Conservation (phyloP, 1,284 basidiomycete genomes). For the Jaminaea rosea region DNA sequence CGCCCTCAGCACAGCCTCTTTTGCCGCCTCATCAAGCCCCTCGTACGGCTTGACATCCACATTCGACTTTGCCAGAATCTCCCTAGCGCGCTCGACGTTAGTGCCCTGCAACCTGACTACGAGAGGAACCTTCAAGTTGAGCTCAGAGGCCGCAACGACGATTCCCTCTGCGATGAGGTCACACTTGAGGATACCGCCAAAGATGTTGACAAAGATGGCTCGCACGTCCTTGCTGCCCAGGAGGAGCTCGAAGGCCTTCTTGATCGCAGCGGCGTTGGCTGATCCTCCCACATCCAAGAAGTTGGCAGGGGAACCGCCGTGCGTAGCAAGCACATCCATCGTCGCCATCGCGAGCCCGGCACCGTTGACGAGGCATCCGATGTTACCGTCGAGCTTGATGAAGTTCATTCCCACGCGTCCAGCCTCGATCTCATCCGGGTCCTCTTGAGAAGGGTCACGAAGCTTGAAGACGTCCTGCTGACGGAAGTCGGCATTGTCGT, state of each 20-base stretch:
- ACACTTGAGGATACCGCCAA: constrained; percentile 87
- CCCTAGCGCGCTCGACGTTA: constrained; percentile 88
- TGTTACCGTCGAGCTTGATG: constrained; percentile 96
- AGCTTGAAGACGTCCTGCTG: constrained; percentile 83
- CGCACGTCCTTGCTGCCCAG: constrained; percentile 83
- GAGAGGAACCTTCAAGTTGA: constrained; percentile 73
- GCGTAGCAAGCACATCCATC: constrained; percentile 93
- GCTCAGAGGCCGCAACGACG: constrained; percentile 91
- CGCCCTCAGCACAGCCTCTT: background rate
- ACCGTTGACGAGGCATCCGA: constrained; percentile 97
- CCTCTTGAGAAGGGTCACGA: constrained; percentile 89
- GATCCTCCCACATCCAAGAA: constrained; percentile 97
- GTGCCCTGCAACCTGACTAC: constrained; percentile 94
- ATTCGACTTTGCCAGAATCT: constrained; percentile 65
- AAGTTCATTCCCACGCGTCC: constrained; percentile 80
- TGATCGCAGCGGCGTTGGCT: constrained; percentile 95
- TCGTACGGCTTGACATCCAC: constrained; percentile 54
- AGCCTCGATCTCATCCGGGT: constrained; percentile 82
- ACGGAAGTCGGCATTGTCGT: constrained; percentile 98
- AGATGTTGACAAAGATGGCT: constrained; percentile 90
- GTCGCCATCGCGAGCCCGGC: constrained; percentile 99
- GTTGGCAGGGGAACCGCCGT: constrained; percentile 85
- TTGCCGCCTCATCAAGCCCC: background rate
- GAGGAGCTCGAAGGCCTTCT: constrained; percentile 96
- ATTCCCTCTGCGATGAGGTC: constrained; percentile 69